These are phyloP conservation scores for Xylaria sp. DNA, from an alignment of 2,329 filamentous ascomycete species.

Conservation along the genomic window DNA sequence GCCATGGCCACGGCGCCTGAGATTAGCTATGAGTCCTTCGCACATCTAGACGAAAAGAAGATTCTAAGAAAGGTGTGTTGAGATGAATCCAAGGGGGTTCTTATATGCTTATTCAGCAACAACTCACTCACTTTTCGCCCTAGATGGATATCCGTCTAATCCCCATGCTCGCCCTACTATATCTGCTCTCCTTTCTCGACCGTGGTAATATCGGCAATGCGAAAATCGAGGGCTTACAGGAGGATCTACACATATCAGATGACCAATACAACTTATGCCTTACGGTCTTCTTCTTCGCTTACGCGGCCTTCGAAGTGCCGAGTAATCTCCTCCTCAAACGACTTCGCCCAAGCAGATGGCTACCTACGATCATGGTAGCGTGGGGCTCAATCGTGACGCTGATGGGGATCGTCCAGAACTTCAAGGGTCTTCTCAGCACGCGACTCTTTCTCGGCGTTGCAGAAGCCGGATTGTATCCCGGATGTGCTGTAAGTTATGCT, in stretches of 20 bases:
- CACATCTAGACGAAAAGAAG: conserved; percentile 64
- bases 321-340: conserved; percentile 82
- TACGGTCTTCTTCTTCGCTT: conserved; percentile 82
- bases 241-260: conserved; percentile 66
- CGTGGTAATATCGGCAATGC: conserved; percentile 73
- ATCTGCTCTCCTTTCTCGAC: conserved; percentile 76
- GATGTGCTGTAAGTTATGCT: conserved; percentile 43
- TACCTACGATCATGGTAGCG: conserved; percentile 78
- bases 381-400: conserved; percentile 58
- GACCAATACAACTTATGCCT: conserved; percentile 77
- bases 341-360: conserved; percentile 77
- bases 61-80: conserved; percentile 63
- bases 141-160: conserved; percentile 64
- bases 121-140: conserved; percentile 4
- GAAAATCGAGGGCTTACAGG: conserved; percentile 68
- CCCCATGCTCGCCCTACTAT: conserved; percentile 73
- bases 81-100: neutral
- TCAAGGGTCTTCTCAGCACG: conserved; percentile 58
- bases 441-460: conserved; percentile 59
- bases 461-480: conserved; percentile 50
- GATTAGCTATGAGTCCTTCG: conserved; percentile 46
- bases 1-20: conserved; percentile 39
- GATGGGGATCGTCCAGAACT: conserved; percentile 64
- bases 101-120: neutral
- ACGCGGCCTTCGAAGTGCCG: conserved; percentile 78